Percentiles rank a stretch among this genome's conserved stretches.
Evolutionary conservation across 75 land plant genomes (phyloP).

Genomic region (Isoetes taiwanensis): DNA sequence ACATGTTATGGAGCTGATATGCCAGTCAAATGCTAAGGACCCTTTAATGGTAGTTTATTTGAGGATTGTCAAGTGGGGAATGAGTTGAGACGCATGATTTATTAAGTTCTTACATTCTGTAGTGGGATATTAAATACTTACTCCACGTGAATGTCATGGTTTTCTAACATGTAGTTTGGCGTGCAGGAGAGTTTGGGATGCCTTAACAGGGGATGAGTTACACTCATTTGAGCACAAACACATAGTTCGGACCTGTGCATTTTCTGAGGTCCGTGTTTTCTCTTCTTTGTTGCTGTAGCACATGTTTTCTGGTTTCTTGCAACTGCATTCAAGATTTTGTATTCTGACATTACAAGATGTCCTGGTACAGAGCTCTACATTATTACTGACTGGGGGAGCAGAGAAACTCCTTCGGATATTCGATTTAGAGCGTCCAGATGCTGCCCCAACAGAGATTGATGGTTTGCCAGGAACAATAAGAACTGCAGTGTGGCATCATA

Average conservation of each 20-base stretch:
- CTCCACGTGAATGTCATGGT: neutral
- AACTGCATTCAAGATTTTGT: neutral
- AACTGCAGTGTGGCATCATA: slow-evolving; percentile 91
- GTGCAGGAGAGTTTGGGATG: slow-evolving; percentile 74
- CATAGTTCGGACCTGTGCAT: slow-evolving; percentile 88
- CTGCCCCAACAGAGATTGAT: slow-evolving; percentile 76
- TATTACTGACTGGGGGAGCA: slow-evolving; percentile 74
- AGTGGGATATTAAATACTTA: neutral
- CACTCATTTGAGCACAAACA: slow-evolving; percentile 88
- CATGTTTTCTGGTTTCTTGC: neutral
- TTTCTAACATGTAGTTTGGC: neutral
- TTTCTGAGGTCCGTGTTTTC: slow-evolving; percentile 57
- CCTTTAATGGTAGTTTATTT: neutral
- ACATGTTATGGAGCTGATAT: too few species aligned
- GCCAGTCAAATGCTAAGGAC: neutral
- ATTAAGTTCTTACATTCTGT: too few species aligned
- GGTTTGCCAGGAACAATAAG: slow-evolving; percentile 78
- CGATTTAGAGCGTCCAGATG: slow-evolving; percentile 83
- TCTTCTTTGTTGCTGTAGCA: neutral
- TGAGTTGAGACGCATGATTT: too few species aligned
- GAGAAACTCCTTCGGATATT: slow-evolving; percentile 79
- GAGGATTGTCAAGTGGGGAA: too few species aligned
- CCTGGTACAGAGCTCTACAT: slow-evolving; percentile 56
- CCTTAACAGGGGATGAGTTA: slow-evolving; percentile 77
- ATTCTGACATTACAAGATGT: neutral